phyloP scores from a whole-genome alignment of 2,329 filamentous ascomycete genomes.

The Trichoderma harzianum region DNA sequence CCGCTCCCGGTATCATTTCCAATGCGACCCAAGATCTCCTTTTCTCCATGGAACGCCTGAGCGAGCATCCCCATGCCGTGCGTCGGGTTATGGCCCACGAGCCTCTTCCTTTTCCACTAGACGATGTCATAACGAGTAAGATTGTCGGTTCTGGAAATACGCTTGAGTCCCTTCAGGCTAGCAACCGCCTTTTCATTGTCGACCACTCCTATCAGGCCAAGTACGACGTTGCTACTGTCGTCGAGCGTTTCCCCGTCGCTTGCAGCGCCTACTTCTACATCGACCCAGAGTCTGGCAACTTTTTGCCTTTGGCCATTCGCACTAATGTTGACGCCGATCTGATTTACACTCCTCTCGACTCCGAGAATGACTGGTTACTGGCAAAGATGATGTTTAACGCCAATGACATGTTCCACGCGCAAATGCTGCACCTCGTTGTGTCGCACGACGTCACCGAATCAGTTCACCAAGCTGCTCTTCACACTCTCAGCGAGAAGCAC shows the following conservation, averaged over 20 bases:
- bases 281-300: constrained; percentile 36
- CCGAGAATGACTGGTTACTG: constrained; percentile 45
- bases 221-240: neutral
- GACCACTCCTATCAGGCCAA: constrained; percentile 26
- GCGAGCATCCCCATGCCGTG: constrained; percentile 37
- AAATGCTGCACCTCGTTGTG: constrained; percentile 42
- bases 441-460: constrained; percentile 44
- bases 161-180: constrained; percentile 31
- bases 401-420: constrained; percentile 45
- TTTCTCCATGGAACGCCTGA: constrained; percentile 48
- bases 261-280: constrained; percentile 49
- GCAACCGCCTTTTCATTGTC: constrained; percentile 42
- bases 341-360: constrained; percentile 46
- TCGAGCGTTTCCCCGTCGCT: constrained; percentile 36
- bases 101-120: constrained; percentile 37
- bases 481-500: constrained; percentile 44
- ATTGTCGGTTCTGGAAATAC: constrained; percentile 30
- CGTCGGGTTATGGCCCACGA: constrained; percentile 35
- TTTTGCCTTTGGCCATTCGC: constrained; percentile 47
- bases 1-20: constrained; percentile 32
- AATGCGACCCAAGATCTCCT: constrained; percentile 46
- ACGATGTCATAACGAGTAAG: constrained; percentile 27
- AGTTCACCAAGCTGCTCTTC: constrained; percentile 42
- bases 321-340: constrained; percentile 37
- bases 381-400: constrained; percentile 49